Percentiles rank a stretch among this genome's conserved stretches.
Evolutionary conservation across 2,329 filamentous ascomycete genomes (phyloP).

Genomic region (Dothiorella sarmentorum): DNA sequence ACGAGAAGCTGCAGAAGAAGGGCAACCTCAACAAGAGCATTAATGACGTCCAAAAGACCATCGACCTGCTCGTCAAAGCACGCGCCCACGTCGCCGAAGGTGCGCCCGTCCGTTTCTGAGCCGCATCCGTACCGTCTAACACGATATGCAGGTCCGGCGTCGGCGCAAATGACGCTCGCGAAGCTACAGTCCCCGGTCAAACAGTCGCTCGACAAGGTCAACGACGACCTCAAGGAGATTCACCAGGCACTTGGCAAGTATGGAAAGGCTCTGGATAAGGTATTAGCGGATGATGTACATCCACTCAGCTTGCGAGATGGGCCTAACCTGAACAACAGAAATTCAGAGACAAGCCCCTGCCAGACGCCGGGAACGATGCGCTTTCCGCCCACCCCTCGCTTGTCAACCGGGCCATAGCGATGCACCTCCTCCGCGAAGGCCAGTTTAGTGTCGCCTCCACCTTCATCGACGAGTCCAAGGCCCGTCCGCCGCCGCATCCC

Average conservation of each 20-base stretch:
- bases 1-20: slow-evolving; percentile 66
- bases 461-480: slow-evolving; percentile 70
- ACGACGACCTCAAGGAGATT: slow-evolving; percentile 76
- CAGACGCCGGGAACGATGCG: slow-evolving; percentile 76
- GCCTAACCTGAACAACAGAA: slow-evolving; percentile 42
- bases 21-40: slow-evolving; percentile 69
- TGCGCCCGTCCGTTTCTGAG: slow-evolving; percentile 18
- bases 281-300: slow-evolving; percentile 35
- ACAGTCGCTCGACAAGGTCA: slow-evolving; percentile 73
- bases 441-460: slow-evolving; percentile 84
- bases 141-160: slow-evolving; percentile 57
- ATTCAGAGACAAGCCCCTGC: slow-evolving; percentile 60
- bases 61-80: slow-evolving; percentile 71
- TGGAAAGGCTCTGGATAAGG: slow-evolving; percentile 79
- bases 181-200: slow-evolving; percentile 85
- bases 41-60: slow-evolving; percentile 76
- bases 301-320: slow-evolving; percentile 1
- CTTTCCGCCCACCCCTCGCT: slow-evolving; percentile 71
- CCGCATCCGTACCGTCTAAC: slow-evolving; percentile 29
- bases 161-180: slow-evolving; percentile 70
- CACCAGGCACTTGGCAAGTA: slow-evolving; percentile 80
- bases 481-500: slow-evolving; percentile 43
- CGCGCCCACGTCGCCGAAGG: slow-evolving; percentile 70
- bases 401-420: slow-evolving; percentile 89
- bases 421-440: slow-evolving; percentile 93